These are phyloP conservation scores for Clonostachys rhizophaga DNA, from an alignment of 2,329 filamentous ascomycete genomes.

Conservation along the genomic window DNA sequence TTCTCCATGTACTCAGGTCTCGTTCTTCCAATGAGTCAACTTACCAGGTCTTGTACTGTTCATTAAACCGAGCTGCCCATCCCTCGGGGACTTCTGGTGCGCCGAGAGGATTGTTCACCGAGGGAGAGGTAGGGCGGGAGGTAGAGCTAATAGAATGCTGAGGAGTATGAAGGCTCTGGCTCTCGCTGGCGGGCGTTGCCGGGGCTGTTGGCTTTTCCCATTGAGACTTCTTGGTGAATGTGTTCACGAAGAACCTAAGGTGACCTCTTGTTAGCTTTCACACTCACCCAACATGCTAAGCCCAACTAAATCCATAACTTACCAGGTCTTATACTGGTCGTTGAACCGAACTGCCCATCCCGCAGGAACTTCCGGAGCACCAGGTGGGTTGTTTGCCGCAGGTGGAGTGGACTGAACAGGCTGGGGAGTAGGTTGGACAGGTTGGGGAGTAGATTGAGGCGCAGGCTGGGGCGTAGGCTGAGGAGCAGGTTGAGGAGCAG, in stretches of 20 bases:
- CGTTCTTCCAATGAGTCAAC: no score
- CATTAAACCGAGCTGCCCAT: constrained; percentile 83
- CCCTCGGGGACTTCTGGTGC: constrained; percentile 63
- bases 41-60: constrained; percentile 78
- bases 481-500: no score
- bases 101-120: neutral
- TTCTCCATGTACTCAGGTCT: neutral
- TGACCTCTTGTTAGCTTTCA: neutral
- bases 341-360: constrained; percentile 88
- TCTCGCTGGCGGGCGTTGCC: constrained; percentile 29
- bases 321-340: constrained; percentile 84
- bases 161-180: neutral
- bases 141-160: neutral
- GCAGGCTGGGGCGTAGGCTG: no score
- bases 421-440: no score
- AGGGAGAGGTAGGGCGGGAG: neutral
- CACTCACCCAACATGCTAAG: neutral
- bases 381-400: no score
- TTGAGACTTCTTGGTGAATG: constrained; percentile 81
- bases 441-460: no score
- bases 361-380: constrained; percentile 48
- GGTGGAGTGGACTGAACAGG: no score
- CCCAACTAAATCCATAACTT: constrained; percentile 9
- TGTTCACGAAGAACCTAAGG: constrained; percentile 83
- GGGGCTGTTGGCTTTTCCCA: constrained; percentile 80